These are phyloP conservation scores for Pseudoturritis turrita DNA, from an alignment of 345 rosid genomes.

Conservation along the genomic window DNA sequence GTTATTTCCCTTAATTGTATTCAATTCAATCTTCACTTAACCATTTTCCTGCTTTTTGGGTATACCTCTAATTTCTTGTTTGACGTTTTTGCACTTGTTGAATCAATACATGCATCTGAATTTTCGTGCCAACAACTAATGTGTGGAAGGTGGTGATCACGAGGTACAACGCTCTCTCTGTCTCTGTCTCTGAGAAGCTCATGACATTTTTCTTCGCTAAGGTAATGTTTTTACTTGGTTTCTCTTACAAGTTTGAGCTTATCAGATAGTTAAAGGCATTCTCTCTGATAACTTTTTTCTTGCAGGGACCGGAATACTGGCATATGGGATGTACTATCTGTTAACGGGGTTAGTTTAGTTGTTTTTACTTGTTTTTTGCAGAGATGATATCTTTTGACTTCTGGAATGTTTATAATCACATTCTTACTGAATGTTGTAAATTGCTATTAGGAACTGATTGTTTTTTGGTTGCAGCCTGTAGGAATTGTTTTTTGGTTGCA, in stretches of 20 bases:
- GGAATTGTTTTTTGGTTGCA: slow-evolving; percentile 46
- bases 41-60: too few species aligned
- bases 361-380: too few species aligned
- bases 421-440: not conserved
- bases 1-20: too few species aligned
- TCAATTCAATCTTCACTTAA: too few species aligned
- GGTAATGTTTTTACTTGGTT: slow-evolving; percentile 41
- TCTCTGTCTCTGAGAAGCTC: not conserved
- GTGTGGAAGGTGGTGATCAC: slow-evolving; percentile 98
- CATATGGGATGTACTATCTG: slow-evolving; percentile 91
- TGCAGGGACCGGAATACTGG: slow-evolving; percentile 98
- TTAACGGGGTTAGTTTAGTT: slow-evolving; percentile 88
- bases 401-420: not conserved
- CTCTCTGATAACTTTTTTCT: not conserved
- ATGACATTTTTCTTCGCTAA: slow-evolving; percentile 37
- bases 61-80: too few species aligned
- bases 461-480: too few species aligned
- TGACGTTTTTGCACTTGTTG: slow-evolving; percentile 46
- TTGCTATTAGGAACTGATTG: not conserved
- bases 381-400: too few species aligned
- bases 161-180: too few species aligned
- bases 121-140: slow-evolving; percentile 88
- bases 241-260: too few species aligned
- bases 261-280: not conserved
- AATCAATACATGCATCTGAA: slow-evolving; percentile 71